Percentiles rank a stretch among this genome's conserved stretches.
Conservation (phyloP, 2,329 filamentous ascomycete genomes). For the Paecilomyces dactylethromorphus region DNA sequence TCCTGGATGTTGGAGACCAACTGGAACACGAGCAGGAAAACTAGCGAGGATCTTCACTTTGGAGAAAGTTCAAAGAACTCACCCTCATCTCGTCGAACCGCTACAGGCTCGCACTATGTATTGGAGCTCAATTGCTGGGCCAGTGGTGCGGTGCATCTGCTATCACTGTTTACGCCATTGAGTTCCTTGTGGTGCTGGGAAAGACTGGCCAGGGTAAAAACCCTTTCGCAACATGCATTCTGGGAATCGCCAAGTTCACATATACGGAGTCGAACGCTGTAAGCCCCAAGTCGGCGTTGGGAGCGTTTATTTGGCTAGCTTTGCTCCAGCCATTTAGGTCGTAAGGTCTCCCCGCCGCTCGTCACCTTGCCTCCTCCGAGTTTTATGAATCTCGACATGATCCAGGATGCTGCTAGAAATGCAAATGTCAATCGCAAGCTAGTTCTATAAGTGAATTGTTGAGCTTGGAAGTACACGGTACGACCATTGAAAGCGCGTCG, state of each 20-base stretch:
- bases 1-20: constrained; percentile 57
- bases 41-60: constrained; percentile 57
- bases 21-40: constrained; percentile 62
- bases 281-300: too few relatives aligned
- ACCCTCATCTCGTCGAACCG: constrained; percentile 62
- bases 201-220: constrained; percentile 62
- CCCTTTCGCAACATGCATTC: constrained; percentile 67
- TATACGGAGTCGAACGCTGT: too few relatives aligned
- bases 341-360: too few relatives aligned
- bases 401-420: too few relatives aligned
- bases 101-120: constrained; percentile 63
- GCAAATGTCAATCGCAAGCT: too few relatives aligned
- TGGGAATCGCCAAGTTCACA: constrained; percentile 69
- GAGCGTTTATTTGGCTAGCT: too few relatives aligned
- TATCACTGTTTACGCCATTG: constrained; percentile 70
- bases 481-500: too few relatives aligned
- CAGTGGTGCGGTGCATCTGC: constrained; percentile 70
- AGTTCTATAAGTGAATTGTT: too few relatives aligned
- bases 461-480: too few relatives aligned
- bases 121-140: constrained; percentile 62
- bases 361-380: too few relatives aligned
- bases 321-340: too few relatives aligned
- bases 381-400: too few relatives aligned
- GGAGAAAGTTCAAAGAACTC: constrained; percentile 62
- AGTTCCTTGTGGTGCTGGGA: constrained; percentile 67